phyloP scores from a whole-genome alignment of 2,329 filamentous ascomycete genomes.

The Colletotrichum sp. region DNA sequence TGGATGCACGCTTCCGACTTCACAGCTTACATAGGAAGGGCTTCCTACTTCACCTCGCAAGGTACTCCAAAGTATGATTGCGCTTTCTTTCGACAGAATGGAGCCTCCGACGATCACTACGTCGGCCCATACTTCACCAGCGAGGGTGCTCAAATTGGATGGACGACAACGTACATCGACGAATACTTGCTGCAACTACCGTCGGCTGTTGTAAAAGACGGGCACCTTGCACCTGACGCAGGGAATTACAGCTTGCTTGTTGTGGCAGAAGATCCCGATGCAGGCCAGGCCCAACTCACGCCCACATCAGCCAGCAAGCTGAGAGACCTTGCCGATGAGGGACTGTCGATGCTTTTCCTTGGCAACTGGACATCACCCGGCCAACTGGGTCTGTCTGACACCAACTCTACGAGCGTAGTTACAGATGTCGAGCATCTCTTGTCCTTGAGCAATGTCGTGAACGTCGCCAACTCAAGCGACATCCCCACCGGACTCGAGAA shows the following conservation, averaged over 20 bases:
- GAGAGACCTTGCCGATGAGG: neutral
- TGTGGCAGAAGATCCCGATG: neutral
- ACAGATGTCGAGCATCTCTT: neutral
- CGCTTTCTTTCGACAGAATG: neutral
- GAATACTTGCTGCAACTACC: neutral
- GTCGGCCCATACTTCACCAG: neutral
- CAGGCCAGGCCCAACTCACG: neutral
- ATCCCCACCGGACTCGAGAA: neutral
- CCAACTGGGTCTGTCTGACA: rapidly evolving
- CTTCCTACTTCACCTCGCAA: neutral
- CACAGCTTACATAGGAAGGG: neutral
- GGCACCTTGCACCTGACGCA: neutral
- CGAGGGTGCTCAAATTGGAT: neutral
- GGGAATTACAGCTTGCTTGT: neutral
- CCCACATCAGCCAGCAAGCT: neutral
- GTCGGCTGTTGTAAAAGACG: neutral
- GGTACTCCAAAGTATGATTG: neutral
- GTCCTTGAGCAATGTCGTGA: neutral
- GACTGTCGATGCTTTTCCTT: neutral
- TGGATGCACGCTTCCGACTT: neutral
- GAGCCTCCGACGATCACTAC: neutral
- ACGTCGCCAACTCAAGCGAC: neutral
- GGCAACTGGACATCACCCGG: neutral
- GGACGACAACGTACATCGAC: neutral
- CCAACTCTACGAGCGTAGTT: rapidly evolving